phyloP scores from a whole-genome alignment of 2,329 filamentous ascomycete genomes.

The Spiromastix sp. region DNA sequence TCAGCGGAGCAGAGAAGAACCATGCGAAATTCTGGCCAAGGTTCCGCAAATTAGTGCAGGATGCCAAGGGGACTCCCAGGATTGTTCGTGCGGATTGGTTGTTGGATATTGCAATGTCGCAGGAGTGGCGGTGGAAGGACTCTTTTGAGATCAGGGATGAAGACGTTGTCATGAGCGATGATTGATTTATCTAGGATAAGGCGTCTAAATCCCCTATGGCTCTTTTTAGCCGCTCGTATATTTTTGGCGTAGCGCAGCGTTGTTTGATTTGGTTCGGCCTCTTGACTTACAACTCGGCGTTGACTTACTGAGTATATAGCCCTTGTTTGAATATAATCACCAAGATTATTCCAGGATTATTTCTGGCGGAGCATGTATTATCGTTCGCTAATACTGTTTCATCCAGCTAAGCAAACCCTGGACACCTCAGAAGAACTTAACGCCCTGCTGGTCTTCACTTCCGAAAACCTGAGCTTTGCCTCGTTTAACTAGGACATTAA shows the following conservation, averaged over 20 bases:
- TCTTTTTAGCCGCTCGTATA: too few relatives aligned
- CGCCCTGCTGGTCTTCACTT: conserved; percentile 73
- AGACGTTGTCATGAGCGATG: conserved; percentile 15
- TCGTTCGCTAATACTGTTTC: too few relatives aligned
- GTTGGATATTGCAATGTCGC: conserved; percentile 78
- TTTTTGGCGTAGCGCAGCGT: too few relatives aligned
- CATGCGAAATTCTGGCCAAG: conserved; percentile 69
- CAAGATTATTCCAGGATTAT: too few relatives aligned
- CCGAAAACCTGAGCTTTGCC: conserved; percentile 93
- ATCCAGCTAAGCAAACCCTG: too few relatives aligned
- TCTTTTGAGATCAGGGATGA: conserved; percentile 42
- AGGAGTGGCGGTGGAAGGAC: conserved; percentile 60
- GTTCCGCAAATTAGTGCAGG: conserved; percentile 69
- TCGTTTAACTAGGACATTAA: conserved; percentile 74
- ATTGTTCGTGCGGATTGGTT: conserved; percentile 86
- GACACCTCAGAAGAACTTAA: conserved; percentile 82
- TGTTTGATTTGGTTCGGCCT: too few relatives aligned
- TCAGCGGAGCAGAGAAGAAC: conserved; percentile 56
- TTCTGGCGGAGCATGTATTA: too few relatives aligned
- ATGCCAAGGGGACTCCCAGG: conserved; percentile 67
- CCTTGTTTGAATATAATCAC: too few relatives aligned
- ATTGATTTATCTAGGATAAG: conserved; percentile 11
- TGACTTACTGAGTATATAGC: too few relatives aligned
- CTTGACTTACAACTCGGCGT: too few relatives aligned
- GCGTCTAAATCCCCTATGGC: too few relatives aligned